phyloP scores from a whole-genome alignment of 2,329 filamentous ascomycete genomes.

The Lachnellula cervina region DNA sequence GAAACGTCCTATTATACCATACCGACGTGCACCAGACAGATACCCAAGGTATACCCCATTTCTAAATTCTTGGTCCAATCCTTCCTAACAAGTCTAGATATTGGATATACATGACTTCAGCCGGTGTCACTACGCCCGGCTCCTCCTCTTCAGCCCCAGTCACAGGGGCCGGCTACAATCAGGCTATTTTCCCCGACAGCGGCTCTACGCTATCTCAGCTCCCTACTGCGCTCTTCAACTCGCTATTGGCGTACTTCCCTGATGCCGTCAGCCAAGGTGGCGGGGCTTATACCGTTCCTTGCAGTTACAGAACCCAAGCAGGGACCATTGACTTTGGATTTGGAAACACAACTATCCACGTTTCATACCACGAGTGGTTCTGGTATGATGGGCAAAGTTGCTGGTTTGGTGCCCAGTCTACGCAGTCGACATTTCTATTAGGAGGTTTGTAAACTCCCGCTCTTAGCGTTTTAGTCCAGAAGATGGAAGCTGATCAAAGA shows the following conservation, averaged over 20 bases:
- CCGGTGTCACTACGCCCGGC: constrained; percentile 8
- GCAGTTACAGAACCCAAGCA: neutral
- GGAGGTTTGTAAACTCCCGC: neutral
- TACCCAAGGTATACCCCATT: constrained; percentile 4
- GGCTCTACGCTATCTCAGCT: constrained; percentile 14
- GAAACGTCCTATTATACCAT: constrained; percentile 15
- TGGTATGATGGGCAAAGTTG: constrained; percentile 10
- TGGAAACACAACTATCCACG: constrained; percentile 11
- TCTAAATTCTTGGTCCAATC: neutral
- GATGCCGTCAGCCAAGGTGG: constrained; percentile 5
- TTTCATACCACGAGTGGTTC: constrained; percentile 15
- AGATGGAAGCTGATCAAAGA: neutral
- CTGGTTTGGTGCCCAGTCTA: constrained; percentile 6
- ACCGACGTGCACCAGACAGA: constrained; percentile 1
- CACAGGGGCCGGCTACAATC: neutral
- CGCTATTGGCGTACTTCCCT: constrained; percentile 12
- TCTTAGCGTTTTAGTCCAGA: neutral
- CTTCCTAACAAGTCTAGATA: constrained; percentile 7
- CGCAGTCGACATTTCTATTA: neutral
- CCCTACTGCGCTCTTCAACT: constrained; percentile 7
- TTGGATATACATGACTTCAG: constrained; percentile 20
- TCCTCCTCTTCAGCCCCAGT: neutral
- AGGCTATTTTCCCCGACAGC: constrained; percentile 14
- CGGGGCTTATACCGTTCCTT: constrained; percentile 14
- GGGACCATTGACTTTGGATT: constrained; percentile 16